Evolutionary conservation across 805 yeast genomes (phyloP), one percentile per base, ranked within the genome.

Genomic region (Yarrowia keelungensis): DNA sequence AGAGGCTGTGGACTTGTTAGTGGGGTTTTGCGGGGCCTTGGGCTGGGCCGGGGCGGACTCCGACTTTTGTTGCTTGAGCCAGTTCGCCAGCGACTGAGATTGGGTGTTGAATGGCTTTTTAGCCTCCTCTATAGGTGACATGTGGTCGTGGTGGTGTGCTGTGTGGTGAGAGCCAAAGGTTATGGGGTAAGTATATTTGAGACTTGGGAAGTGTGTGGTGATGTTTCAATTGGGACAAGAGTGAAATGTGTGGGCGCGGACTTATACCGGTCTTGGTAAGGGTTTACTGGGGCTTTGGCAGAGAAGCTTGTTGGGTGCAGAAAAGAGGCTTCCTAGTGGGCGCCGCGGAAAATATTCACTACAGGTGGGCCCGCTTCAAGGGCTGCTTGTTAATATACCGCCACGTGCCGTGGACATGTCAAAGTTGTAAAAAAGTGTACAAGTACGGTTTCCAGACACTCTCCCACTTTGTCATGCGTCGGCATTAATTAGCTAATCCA

Each of bases 41-140:
- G 67, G 56, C 22, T 36, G 54, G 14, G 56, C 22, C 14, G 47
- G 50, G 8, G 56, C 35, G 7, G 67, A 5, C 5, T 62, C 56
- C 47, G 56, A 41, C 56, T 62, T 62, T 49, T 62, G 67, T 22
- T 62, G 43, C 46, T 62, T 62, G 56, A 62, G 67, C 67, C 67
- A 62, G 56, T 62, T 49, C n/a, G 54, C 56, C 54, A 62, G 56
- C 46, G 67, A 62, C 47, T 47, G 67, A 5, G 67, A 62, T 32
- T 62, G 67, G 5, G 65, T 43, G 42, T 59, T 59, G 65, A 59
- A 59, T 19, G 51, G 65, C 65, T 59, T 59, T 35, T 59, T 59
- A 43, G 65, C 51, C 65, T 59, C 65, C 51, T 59, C 65, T 59
- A 43, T 43, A 16, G 51, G 51, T 59, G 65, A 59, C 65, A 59